Base-by-base conservation (phyloP, 2,329 filamentous ascomycete genomes). In the Cladosporium sp. region DNA sequence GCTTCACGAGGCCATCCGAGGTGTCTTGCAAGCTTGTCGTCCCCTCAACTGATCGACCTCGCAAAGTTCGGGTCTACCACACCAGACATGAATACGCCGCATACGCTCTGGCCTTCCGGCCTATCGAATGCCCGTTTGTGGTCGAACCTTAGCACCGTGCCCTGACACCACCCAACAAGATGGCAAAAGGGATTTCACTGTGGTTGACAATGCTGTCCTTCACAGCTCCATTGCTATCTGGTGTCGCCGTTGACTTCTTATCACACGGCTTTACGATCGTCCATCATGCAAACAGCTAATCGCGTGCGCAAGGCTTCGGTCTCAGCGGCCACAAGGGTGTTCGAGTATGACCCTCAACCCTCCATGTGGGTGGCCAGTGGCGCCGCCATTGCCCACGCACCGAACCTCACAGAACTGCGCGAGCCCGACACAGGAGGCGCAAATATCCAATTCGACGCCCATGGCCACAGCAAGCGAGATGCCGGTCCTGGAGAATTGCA, bases 351-450 rank as follows among this genome's bases (percentile, higher is more conserved):
- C 34, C 75, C 76, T n/a, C 79, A 78, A 3, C 74, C 77, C 0
- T 77, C 78, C 57, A 79, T 80, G 76, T 79, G 78, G 79, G 77
- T 79, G n/a, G 79, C 79, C 1, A 77, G 77, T 8, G 78, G 76
- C 4, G 72, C 66, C 11, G 72, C 72, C 18, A 76, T 73, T 21
- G 74, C 78, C 3, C 77, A 74, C 67, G 78, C 78, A 6, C 79
- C 79, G 12, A 76, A 78, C 4, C 60, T 80, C 28, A 67, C 72
- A 51, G 78, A 80, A 34, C 79, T 80, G 28, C 72, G 79, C n/a
- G 70, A 61, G 28, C 8, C 55, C 38, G 64, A 59, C 12, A 59
- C 64, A 21, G 64, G 64, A 36, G 64, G 71, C 61, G 77, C 77
- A 34, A 76, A 74, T 14, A 78, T 78, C 65, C 73, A 74, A 30